These are phyloP conservation scores for Fusarium kyushuense DNA, from an alignment of 2,329 filamentous ascomycete genomes.

Conservation along the genomic window DNA sequence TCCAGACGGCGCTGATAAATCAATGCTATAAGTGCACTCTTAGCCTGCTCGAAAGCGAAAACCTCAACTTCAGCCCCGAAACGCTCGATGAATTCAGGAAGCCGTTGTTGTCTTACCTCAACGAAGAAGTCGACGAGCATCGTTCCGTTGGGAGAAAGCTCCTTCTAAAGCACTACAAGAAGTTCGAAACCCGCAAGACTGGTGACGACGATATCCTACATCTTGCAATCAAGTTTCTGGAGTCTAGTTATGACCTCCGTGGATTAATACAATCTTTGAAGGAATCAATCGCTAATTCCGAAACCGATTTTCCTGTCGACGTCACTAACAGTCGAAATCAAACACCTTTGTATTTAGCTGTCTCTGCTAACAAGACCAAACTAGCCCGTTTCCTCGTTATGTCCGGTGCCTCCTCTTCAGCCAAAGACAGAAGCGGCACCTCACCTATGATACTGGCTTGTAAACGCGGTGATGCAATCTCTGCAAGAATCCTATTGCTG, in stretches of 20 bases:
- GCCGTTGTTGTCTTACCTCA: not conserved
- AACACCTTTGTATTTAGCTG: not conserved
- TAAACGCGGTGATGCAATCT: not conserved
- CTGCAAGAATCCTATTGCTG: not conserved
- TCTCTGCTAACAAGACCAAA: not conserved
- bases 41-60: fast-evolving
- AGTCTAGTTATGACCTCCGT: not conserved
- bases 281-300: too few relatives aligned
- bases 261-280: fast-evolving
- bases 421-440: not conserved
- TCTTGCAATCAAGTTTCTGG: not conserved
- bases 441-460: not conserved
- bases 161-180: not conserved
- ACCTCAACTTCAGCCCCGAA: not conserved
- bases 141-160: not conserved
- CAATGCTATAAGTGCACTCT: not conserved
- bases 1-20: not conserved
- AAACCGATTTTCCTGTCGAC: not conserved
- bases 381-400: not conserved
- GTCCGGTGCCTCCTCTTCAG: not conserved
- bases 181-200: not conserved
- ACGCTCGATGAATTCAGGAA: not conserved
- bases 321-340: fast-evolving
- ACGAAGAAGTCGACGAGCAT: not conserved
- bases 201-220: not conserved